Evolutionary conservation across 257 asterid genomes (phyloP).

Genomic region (Euphrasia confusa): DNA sequence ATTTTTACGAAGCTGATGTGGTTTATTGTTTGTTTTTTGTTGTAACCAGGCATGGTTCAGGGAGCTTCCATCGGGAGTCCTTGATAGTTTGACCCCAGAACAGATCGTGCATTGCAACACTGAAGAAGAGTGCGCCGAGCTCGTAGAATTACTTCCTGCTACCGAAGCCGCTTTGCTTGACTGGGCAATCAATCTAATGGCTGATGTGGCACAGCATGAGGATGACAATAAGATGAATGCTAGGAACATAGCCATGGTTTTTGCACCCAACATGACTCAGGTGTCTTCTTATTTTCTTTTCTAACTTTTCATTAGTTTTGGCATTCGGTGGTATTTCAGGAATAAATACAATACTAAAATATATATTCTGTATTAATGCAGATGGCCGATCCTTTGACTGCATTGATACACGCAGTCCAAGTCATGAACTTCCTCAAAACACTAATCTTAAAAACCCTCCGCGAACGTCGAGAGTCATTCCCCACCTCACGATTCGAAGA

Average conservation of each 20-base stretch:
- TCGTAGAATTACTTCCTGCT: slow-evolving; percentile 53
- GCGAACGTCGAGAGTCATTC: slow-evolving; percentile 41
- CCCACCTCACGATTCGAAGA: slow-evolving; percentile 18
- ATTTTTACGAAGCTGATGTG: neutral
- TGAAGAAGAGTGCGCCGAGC: slow-evolving; percentile 61
- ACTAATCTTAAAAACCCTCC: slow-evolving; percentile 46
- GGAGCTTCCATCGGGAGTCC: slow-evolving; percentile 80
- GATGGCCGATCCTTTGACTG: slow-evolving; percentile 90
- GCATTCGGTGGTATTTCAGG: neutral
- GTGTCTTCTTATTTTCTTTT: slow-evolving; percentile 25
- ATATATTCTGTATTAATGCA: slow-evolving; percentile 26
- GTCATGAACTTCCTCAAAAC: slow-evolving; percentile 84
- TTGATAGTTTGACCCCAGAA: slow-evolving; percentile 63
- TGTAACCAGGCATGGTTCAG: slow-evolving; percentile 78
- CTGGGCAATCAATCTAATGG: slow-evolving; percentile 83
- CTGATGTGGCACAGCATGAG: slow-evolving; percentile 60
- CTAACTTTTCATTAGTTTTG: neutral
- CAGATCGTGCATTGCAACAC: slow-evolving; percentile 86
- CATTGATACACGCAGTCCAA: slow-evolving; percentile 89
- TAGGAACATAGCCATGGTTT: slow-evolving; percentile 84
- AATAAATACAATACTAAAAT: neutral
- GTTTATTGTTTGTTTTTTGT: neutral
- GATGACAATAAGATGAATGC: slow-evolving; percentile 75
- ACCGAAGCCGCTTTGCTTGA: slow-evolving; percentile 67
- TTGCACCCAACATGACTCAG: slow-evolving; percentile 95